These are phyloP conservation scores for Juncus effusus DNA, from an alignment of 176 grass and related monocot genomes.

Conservation along the genomic window DNA sequence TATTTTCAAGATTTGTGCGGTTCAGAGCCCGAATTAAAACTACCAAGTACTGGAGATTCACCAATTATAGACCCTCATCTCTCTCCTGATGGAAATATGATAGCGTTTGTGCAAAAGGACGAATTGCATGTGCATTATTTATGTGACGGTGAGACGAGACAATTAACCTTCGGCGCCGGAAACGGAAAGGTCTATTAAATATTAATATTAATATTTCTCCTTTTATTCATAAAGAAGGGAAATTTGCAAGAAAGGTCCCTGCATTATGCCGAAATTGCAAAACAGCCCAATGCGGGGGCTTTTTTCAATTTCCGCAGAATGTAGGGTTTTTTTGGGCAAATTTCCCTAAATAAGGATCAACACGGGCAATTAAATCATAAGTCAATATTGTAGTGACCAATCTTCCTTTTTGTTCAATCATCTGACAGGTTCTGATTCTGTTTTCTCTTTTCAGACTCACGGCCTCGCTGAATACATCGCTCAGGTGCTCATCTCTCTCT, in stretches of 20 bases:
- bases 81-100: conserved; percentile 85
- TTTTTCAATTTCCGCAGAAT: too few relatives aligned
- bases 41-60: conserved; percentile 59
- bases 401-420: conserved; percentile 35
- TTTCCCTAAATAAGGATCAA: neutral
- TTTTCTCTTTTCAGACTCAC: conserved; percentile 80
- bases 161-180: conserved; percentile 73
- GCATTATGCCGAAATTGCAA: too few relatives aligned
- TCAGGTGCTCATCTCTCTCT: conserved; percentile 53
- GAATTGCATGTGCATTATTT: conserved; percentile 65
- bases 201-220: neutral
- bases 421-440: conserved; percentile 51
- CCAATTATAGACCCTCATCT: conserved; percentile 92
- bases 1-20: conserved; percentile 94
- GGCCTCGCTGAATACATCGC: conserved; percentile 97
- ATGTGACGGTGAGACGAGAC: conserved; percentile 49
- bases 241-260: too few relatives aligned
- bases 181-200: conserved; percentile 56
- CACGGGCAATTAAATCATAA: neutral
- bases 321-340: neutral
- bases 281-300: too few relatives aligned
- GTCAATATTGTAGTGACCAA: conserved; percentile 6
- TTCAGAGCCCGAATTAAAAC: conserved; percentile 76
- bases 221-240: neutral
- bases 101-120: conserved; percentile 86